Evolutionary conservation across 345 rosid species (phyloP), one percentile per base, ranked within the genome.

Genomic region (Trapa incisa): DNA sequence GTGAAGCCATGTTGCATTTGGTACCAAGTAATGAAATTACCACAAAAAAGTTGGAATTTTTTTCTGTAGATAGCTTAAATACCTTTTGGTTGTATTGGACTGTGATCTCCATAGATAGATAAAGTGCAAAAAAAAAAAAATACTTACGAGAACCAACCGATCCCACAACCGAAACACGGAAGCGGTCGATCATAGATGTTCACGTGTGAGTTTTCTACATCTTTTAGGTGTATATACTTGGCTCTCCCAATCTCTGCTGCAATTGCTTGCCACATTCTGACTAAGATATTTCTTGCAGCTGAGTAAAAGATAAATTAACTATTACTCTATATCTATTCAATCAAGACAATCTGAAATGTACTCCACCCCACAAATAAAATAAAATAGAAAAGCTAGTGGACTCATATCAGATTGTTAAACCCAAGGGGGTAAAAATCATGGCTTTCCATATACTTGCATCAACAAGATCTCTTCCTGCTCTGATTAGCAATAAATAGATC

Each of bases 71-170:
- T n/a, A 6, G 8, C 29, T 7, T 5, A 5, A 56, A 2, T 22
- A 56, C 56, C 56, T 2, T 15, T 50, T 50, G 2, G 33, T 4
- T 56, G 9, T 22, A 22, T 4, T 33, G 29, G 33, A 16, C 4
- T 48, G 61, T 57, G 69, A 61, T 38, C 1, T 29, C 5, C 5
- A 7, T 13, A 37, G 13, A 41, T 9, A 5, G 11, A 36, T 54
- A 38, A 13, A 33, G 5, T 6, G 2, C 16, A 64, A 69, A 42
- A 13, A 47, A 48, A 50, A 50, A 75, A 56, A 66, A 74, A 54
- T 67, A 85, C 98, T 93, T 72, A 90, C 98, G 84, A 88, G 75
- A 93, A 93, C 98, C 98, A 93, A 74, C 98, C 98, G 52, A 90
- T 71, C 65, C 98, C 97, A 77, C 98, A 93, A 43, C 96, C 96